Evolutionary conservation across 1,139 yeast species (phyloP), one percentile per base, ranked within the genome.

Genomic region (Kurtzmaniella natalensis): DNA sequence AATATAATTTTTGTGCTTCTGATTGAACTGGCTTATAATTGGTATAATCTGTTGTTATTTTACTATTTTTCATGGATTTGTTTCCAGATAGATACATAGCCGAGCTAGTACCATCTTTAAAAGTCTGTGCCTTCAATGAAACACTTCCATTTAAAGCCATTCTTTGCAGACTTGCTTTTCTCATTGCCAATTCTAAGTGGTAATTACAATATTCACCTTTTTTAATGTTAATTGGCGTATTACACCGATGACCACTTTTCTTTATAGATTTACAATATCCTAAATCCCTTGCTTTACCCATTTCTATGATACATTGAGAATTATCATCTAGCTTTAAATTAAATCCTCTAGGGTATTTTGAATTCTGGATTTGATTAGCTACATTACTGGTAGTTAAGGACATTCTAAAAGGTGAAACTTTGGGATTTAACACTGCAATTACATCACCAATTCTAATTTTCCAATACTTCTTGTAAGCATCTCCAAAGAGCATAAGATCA

Each of bases 371-470:
- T 3, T 13, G 19, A 22, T 11, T 50, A 16, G 44, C 34, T 8
- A 49, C 38, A 28, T 30, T 32, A 19, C 40, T 27, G 4, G 30
- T 18, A 4, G 29, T 32, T 8, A 34, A 18, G 4, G 34, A 28
- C 26, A 30, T 25, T 18, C 37, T 38, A 55, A 32, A 38, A 53
- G 44, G 52, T 54, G 42, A 63, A 2, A 86, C 64, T 2, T 63
- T 64, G 0, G 98, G 97, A 50, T 89, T 89, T 31, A 89, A 57
- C 1, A 92, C 52, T 0, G 83, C 83, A 7, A 89, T 55, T 2
- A 89, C 57, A 37, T 84, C 87, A 0, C 98, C 97, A 2, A 76
- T 68, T 31, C 76, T 64, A 3, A 88, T 48, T 40, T 81, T 85
- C 78, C 86, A 85, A 54, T 78, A 83, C 48, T 72, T 74, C 18